phyloP scores from a whole-genome alignment of 495 filamentous ascomycete species.

The Aspergillus panamensis region DNA sequence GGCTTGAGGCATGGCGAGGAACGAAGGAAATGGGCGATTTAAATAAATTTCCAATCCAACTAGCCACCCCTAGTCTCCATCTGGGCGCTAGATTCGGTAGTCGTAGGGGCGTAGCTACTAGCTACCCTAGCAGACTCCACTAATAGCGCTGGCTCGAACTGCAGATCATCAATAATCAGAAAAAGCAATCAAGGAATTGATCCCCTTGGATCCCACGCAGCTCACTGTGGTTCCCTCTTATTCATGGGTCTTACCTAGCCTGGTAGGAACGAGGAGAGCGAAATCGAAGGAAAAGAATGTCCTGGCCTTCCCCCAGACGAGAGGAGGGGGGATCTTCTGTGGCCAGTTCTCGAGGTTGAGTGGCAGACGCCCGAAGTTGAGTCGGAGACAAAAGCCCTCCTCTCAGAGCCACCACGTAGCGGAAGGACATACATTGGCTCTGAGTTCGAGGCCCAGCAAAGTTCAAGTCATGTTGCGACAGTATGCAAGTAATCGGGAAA shows the following conservation, averaged over 20 bases:
- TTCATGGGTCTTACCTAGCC: not conserved
- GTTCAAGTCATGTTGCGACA: not conserved
- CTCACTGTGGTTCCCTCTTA: not conserved
- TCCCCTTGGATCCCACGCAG: not conserved
- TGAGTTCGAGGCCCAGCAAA: not conserved
- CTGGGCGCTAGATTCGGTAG: slow-evolving; percentile 1
- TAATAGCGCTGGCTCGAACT: not conserved
- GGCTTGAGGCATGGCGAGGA: not conserved
- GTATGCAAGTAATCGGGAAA: not conserved
- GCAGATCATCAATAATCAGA: slow-evolving; percentile 6
- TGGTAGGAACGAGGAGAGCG: not conserved
- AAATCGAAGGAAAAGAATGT: not conserved
- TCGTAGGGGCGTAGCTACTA: not conserved
- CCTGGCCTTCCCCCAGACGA: not conserved
- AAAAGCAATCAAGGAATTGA: not conserved
- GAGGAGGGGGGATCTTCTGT: not conserved
- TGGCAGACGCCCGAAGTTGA: not conserved
- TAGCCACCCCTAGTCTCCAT: not conserved
- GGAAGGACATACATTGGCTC: not conserved
- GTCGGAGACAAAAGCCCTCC: not conserved
- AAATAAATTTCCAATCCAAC: slow-evolving; percentile 6
- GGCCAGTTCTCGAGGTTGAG: not conserved
- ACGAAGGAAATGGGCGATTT: not conserved
- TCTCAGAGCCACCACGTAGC: not conserved
- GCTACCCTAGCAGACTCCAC: not conserved